Evolutionary conservation across 108 stramenopile species (phyloP), one percentile per base, ranked within the genome.

Genomic region (Nitzschia palea): DNA sequence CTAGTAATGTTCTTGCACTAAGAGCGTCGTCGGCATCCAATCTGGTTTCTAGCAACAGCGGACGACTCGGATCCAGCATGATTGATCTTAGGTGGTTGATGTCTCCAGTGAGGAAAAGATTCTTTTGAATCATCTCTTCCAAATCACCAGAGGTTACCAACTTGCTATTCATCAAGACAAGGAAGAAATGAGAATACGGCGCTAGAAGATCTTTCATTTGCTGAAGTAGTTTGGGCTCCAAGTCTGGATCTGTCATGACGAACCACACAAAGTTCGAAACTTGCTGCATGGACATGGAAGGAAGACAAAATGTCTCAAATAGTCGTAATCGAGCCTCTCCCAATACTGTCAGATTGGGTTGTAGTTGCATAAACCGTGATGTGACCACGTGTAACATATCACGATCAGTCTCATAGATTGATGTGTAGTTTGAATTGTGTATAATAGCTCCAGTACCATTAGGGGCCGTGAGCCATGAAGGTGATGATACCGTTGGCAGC

Each of bases 11-110:
- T 22, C 35, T 53, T 8, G 1, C n/a, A 28, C 75, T 73, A 15
- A 91, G 50, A 4, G 79, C 90, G 62, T 91, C 90, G 55, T 91
- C 90, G 20, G 86, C 90, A 72, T 91, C 90, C 31, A 91, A 54
- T 33, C 85, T 51, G 31, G 85, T 91, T 61, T 91, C 87, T 3
- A 88, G 35, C 31, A 88, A 32, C 29, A 88, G 42, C 42, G 48
- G 27, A 27, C 58, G 65, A 44, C 44, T 61, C 34, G 51, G 22
- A 51, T 78, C 77, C 3, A 63, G 26, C 68, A 80, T 74, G 37
- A 52, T 55, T 0, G 60, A 56, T 26, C 54, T 22, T 3, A 80
- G n/a, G 27, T 68, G n/a, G 9, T 67, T 64, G 6, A 80, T 30
- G 42, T 84, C 68, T 10, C 82, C 82, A 33, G 73, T 73, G 30